phyloP scores from a whole-genome alignment of 129 eudicot species.

The Scalesia atractyloides region DNA sequence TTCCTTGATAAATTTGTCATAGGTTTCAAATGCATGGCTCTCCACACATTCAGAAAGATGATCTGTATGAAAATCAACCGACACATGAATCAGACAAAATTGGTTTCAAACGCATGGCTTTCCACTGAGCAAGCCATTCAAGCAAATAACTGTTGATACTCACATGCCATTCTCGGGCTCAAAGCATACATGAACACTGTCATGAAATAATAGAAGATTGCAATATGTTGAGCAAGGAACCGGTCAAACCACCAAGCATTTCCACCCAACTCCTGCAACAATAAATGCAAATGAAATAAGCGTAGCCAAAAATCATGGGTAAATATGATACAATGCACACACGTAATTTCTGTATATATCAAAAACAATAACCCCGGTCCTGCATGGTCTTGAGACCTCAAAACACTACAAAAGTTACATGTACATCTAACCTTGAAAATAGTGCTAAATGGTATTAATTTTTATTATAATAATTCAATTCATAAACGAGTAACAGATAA shows the following conservation, averaged over 20 bases:
- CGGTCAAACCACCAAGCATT: conserved; percentile 98
- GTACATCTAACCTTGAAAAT: neutral
- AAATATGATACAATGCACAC: conserved; percentile 1
- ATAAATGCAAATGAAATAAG: conserved; percentile 1
- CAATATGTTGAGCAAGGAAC: conserved; percentile 90
- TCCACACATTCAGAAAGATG: conserved; percentile 99
- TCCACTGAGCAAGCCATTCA: neutral
- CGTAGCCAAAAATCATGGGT: neutral
- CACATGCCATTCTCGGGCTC: conserved; percentile 99
- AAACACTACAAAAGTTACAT: conserved; percentile 9
- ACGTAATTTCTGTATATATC: neutral
- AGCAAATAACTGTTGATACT: conserved; percentile 40
- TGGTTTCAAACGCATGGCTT: neutral
- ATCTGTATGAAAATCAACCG: conserved; percentile 51
- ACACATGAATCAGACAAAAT: conserved; percentile 13
- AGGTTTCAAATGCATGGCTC: conserved; percentile 87
- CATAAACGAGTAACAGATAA: neutral
- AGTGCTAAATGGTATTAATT: neutral
- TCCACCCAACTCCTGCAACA: conserved; percentile 92
- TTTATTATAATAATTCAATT: neutral
- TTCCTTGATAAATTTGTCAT: conserved; percentile 84
- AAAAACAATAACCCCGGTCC: neutral
- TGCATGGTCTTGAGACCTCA: conserved; percentile 10
- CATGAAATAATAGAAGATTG: conserved; percentile 84
- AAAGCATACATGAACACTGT: conserved; percentile 76